Evolutionary conservation across 805 yeast genomes (phyloP).

Genomic region (Torulaspora indica): DNA sequence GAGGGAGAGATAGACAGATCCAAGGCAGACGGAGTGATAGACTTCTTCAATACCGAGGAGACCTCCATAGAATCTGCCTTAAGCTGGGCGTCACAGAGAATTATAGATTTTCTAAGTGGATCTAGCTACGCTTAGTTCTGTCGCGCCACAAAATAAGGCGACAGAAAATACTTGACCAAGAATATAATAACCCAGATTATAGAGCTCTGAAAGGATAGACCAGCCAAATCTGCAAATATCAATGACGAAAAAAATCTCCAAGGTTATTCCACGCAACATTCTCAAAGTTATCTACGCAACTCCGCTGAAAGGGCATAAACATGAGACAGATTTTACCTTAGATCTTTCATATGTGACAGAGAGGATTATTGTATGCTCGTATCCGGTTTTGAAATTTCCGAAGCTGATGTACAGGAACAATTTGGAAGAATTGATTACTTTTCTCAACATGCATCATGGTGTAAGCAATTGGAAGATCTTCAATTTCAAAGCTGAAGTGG

Average conservation of each 20-base stretch:
- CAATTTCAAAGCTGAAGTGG: conserved; percentile 61
- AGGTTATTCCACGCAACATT: conserved; percentile 15
- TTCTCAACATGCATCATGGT: conserved; percentile 46
- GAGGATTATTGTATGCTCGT: conserved; percentile 66
- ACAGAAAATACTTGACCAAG: not conserved
- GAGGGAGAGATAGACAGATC: conserved; percentile 25
- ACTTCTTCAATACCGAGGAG: conserved; percentile 27
- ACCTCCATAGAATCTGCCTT: conserved; percentile 22
- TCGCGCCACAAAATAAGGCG: conserved; percentile 7
- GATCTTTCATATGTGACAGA: conserved; percentile 68
- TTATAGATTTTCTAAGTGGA: conserved; percentile 7
- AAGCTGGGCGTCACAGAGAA: conserved; percentile 26
- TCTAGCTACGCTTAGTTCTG: not conserved
- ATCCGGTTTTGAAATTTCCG: conserved; percentile 52
- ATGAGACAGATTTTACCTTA: conserved; percentile 36
- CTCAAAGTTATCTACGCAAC: conserved; percentile 20
- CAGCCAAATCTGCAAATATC: not conserved
- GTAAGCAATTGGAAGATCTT: conserved; percentile 60
- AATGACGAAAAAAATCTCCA: conserved; percentile 5
- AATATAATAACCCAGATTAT: not conserved
- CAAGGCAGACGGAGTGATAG: conserved; percentile 17
- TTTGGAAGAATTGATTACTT: conserved; percentile 46
- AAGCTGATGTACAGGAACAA: conserved; percentile 49
- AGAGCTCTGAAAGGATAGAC: not conserved
- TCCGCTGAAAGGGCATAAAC: conserved; percentile 27